Conservation (phyloP, 78 protist genomes). For the Acrasis kona region DNA sequence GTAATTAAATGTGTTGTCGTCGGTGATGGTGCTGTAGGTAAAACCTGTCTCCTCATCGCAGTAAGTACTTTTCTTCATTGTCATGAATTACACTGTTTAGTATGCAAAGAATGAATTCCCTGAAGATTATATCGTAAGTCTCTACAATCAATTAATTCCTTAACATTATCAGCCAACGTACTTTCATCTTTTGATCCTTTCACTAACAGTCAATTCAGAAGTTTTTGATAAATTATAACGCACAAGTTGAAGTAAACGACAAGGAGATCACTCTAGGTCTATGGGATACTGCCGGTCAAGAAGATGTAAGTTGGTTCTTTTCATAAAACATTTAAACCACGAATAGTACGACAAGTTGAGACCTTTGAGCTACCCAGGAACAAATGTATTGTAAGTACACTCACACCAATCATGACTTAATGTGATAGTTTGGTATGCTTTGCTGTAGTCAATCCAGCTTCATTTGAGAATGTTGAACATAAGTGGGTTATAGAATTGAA, state of each 20-base stretch:
- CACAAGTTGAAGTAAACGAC: not conserved
- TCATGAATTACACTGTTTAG: too few species aligned
- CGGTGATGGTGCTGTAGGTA: too few species aligned
- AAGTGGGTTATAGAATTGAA: constrained; percentile 81
- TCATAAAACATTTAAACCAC: too few species aligned
- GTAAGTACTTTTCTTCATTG: too few species aligned
- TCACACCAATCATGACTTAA: too few species aligned
- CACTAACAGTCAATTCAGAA: too few species aligned
- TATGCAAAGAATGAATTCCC: not conserved
- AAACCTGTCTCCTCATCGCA: not conserved
- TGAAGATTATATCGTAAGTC: not conserved
- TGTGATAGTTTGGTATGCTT: constrained; percentile 85
- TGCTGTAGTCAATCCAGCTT: constrained; percentile 53
- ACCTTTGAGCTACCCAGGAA: not conserved
- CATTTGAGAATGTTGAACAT: constrained; percentile 63
- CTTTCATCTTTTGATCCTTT: too few species aligned
- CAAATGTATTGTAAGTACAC: too few species aligned
- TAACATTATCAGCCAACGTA: not conserved
- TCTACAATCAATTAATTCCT: not conserved
- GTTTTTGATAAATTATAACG: not conserved
- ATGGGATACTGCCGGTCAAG: constrained; percentile 38
- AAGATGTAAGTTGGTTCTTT: too few species aligned
- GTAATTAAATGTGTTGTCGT: too few species aligned
- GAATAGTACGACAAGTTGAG: not conserved
- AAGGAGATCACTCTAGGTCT: constrained; percentile 5